Percentiles rank a stretch among this genome's conserved stretches.
These are phyloP conservation scores for Stipa capillata DNA, from an alignment of 176 grass and related monocot genomes.

Conservation along the genomic window DNA sequence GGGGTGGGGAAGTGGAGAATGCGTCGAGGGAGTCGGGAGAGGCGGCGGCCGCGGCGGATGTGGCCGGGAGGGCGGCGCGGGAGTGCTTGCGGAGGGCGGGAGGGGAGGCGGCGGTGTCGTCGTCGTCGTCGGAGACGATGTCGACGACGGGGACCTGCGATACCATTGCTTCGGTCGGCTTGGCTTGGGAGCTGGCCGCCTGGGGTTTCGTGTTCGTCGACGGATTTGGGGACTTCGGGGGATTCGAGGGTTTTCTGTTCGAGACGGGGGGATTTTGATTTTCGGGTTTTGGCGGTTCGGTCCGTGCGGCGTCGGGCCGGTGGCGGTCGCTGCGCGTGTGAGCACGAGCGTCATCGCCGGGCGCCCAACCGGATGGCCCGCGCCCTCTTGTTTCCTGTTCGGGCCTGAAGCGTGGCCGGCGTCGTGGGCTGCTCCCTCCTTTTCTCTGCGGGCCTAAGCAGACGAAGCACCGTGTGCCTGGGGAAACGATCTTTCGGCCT, in stretches of 20 bases:
- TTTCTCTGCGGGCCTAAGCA: neutral
- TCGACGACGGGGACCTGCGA: neutral
- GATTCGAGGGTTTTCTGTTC: neutral
- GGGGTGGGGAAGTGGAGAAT: constrained; percentile 6
- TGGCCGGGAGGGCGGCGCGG: neutral
- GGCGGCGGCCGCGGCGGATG: neutral
- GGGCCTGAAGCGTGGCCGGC: neutral
- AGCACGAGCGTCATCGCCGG: too few species aligned
- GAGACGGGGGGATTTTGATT: neutral
- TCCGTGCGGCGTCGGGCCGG: neutral
- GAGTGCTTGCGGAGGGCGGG: neutral
- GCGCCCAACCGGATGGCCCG: too few species aligned
- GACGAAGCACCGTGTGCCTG: too few species aligned
- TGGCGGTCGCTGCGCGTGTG: neutral
- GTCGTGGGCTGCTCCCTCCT: neutral
- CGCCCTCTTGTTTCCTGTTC: neutral
- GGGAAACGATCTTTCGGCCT: too few species aligned
- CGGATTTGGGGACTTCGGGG: neutral
- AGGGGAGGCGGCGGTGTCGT: neutral
- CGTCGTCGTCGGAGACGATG: constrained; percentile 15
- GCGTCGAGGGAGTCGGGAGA: neutral
- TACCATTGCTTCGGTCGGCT: neutral
- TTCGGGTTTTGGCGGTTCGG: constrained; percentile 19
- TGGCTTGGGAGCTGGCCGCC: neutral
- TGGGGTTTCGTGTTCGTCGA: neutral